phyloP scores from a whole-genome alignment of 2,329 filamentous ascomycete genomes.

The Aspergillus piperis region DNA sequence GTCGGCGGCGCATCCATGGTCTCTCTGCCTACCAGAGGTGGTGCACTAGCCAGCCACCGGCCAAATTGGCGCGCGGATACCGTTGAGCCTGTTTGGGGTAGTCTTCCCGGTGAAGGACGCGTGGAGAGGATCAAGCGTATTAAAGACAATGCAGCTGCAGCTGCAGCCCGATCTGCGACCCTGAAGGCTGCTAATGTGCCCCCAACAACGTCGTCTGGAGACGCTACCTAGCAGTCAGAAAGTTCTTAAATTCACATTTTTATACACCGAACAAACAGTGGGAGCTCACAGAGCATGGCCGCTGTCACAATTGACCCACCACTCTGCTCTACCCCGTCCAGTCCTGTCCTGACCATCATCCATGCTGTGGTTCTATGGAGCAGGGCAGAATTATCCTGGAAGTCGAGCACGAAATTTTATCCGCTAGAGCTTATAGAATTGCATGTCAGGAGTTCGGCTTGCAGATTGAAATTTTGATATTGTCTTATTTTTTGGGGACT shows the following conservation, averaged over 20 bases:
- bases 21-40: slow-evolving; percentile 28
- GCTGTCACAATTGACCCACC: background rate
- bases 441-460: slow-evolving; percentile 8
- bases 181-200: background rate
- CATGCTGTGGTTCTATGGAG: background rate
- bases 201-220: background rate
- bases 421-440: background rate
- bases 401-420: background rate
- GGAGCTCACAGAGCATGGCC: background rate
- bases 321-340: background rate
- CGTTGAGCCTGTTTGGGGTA: slow-evolving; percentile 44
- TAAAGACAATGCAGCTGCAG: slow-evolving; percentile 31
- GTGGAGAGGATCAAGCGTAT: slow-evolving; percentile 40
- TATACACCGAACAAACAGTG: background rate
- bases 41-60: slow-evolving; percentile 27
- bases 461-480: background rate
- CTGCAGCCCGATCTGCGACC: slow-evolving; percentile 14
- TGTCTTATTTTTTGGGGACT: background rate
- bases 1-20: slow-evolving; percentile 34
- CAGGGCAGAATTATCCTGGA: background rate
- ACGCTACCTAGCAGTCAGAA: background rate
- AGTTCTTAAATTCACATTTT: background rate
- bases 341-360: background rate
- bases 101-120: slow-evolving; percentile 42
- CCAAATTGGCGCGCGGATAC: slow-evolving; percentile 48